Conservation (phyloP, 2,329 filamentous ascomycete species). For the Exophiala mesophila region DNA sequence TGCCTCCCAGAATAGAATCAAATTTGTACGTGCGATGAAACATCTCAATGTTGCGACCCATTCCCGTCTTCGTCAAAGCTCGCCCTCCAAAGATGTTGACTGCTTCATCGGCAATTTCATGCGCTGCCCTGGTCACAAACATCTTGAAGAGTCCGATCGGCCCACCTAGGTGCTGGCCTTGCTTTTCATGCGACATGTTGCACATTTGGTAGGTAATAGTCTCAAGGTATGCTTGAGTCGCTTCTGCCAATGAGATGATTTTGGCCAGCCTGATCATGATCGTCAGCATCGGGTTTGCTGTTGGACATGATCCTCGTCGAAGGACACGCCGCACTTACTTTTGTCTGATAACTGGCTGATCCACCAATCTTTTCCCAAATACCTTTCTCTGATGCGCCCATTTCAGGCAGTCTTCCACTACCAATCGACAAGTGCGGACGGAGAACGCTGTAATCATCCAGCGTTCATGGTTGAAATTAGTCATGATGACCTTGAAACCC, state of each 20-base stretch:
- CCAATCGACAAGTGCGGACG: slow-evolving; percentile 56
- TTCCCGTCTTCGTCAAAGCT: slow-evolving; percentile 64
- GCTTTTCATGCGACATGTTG: slow-evolving; percentile 44
- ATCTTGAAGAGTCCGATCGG: slow-evolving; percentile 69
- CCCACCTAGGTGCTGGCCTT: slow-evolving; percentile 57
- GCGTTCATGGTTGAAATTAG: slow-evolving; percentile 76
- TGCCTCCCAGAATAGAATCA: slow-evolving; percentile 62
- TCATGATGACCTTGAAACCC: slow-evolving; percentile 42
- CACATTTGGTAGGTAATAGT: slow-evolving; percentile 43
- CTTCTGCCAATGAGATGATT: slow-evolving; percentile 63
- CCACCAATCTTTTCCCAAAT: slow-evolving; percentile 64
- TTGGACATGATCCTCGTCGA: too few species aligned
- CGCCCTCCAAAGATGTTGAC: slow-evolving; percentile 69
- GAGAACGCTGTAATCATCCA: slow-evolving; percentile 59
- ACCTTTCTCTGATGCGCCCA: slow-evolving; percentile 78
- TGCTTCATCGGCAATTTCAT: slow-evolving; percentile 65
- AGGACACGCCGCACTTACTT: too few species aligned
- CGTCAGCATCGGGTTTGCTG: neutral
- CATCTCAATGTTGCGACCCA: slow-evolving; percentile 67
- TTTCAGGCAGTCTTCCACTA: slow-evolving; percentile 60
- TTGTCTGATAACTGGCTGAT: slow-evolving; percentile 69
- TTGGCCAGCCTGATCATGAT: slow-evolving; percentile 50
- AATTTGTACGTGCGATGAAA: slow-evolving; percentile 56
- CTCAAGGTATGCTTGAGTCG: slow-evolving; percentile 63
- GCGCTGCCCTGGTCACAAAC: slow-evolving; percentile 64